A percentile compares a stretch with the other conserved stretches of the same genome.
Conservation (phyloP, 2,329 filamentous ascomycete species). For the Alternaria angustiovoidea region DNA sequence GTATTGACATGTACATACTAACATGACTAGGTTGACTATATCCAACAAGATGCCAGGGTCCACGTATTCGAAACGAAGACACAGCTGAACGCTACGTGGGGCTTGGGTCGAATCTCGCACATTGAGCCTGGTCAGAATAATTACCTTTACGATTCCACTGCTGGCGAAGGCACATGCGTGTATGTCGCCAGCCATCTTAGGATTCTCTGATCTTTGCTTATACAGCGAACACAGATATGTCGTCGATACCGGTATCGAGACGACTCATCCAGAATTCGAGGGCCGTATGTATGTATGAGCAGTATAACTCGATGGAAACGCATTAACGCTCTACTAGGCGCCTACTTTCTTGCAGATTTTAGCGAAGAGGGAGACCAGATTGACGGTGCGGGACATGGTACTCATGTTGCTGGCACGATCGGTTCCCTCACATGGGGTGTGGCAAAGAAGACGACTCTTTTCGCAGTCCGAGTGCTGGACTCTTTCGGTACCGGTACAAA, state of each 20-base stretch:
- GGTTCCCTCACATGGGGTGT: slow-evolving; percentile 44
- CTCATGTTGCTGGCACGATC: slow-evolving; percentile 48
- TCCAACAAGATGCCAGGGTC: slow-evolving; percentile 47
- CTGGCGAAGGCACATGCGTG: slow-evolving; percentile 56
- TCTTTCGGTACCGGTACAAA: slow-evolving; percentile 32
- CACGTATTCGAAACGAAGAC: slow-evolving; percentile 38
- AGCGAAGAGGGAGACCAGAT: slow-evolving; percentile 28
- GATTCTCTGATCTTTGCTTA: neutral
- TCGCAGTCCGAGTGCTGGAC: slow-evolving; percentile 49
- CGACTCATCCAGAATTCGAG: slow-evolving; percentile 57
- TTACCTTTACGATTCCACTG: slow-evolving; percentile 50
- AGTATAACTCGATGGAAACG: neutral
- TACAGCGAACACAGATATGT: slow-evolving; percentile 55
- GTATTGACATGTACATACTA: neutral
- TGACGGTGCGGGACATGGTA: slow-evolving; percentile 47
- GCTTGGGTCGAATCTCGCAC: slow-evolving; percentile 52
- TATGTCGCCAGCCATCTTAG: neutral
- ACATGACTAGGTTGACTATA: slow-evolving; percentile 41
- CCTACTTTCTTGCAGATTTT: slow-evolving; percentile 38
- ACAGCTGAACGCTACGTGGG: slow-evolving; percentile 51
- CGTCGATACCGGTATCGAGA: slow-evolving; percentile 69
- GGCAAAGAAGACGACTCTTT: slow-evolving; percentile 46
- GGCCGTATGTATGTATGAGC: slow-evolving; percentile 42
- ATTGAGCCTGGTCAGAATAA: slow-evolving; percentile 35
- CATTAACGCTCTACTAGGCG: slow-evolving; percentile 25